Evolutionary conservation across 164 flowering plant species (phyloP), one percentile per base, ranked within the genome.

Genomic region (Annona cherimola): DNA sequence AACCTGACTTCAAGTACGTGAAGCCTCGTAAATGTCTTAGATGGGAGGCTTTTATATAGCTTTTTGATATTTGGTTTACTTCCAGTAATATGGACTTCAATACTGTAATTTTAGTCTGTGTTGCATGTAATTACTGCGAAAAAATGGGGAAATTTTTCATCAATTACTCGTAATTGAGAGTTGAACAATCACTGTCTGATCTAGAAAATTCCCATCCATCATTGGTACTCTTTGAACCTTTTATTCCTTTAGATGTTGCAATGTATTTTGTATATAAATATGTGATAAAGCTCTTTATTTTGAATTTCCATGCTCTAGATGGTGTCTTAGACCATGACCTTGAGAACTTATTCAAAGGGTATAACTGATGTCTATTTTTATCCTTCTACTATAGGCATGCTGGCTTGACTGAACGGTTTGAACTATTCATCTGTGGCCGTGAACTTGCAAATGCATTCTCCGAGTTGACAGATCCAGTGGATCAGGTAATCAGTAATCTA

Each of bases 371-470:
- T 26, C 42, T 44, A 40, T 43, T n/a, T 12, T 57, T 57, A 45
- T 55, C 35, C 68, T 45, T 73, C 54, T 44, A 42, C 18, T 68
- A n/a, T 70, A 94, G 98, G 73, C 80, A 81, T 79, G 85, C 86
- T 73, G 97, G 99, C 69, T 84, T 95, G 83, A 95, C 99, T 55
- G 99, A 92, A 81, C 83, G 98, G 83, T 95, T 95, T 82, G 99
- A 95, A 79, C 89, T 95, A 57, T 95, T 91, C 80, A 83, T 95
- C 54, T 95, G 91, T 79, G 99, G 99, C 63, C 94, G 99, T 71
- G 99, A 95, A 79, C 82, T 95, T 74, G 98, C 93, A 46, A 95
- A 95, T 84, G 98, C 98, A 46, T 92, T 95, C 81, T 95, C 99
- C 57, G 99, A 95, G 77, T 79, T 95, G 81, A 92, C 98, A 42